Evolutionary conservation across 2,329 filamentous ascomycete genomes (phyloP).

Genomic region (Xylaria arbuscula): DNA sequence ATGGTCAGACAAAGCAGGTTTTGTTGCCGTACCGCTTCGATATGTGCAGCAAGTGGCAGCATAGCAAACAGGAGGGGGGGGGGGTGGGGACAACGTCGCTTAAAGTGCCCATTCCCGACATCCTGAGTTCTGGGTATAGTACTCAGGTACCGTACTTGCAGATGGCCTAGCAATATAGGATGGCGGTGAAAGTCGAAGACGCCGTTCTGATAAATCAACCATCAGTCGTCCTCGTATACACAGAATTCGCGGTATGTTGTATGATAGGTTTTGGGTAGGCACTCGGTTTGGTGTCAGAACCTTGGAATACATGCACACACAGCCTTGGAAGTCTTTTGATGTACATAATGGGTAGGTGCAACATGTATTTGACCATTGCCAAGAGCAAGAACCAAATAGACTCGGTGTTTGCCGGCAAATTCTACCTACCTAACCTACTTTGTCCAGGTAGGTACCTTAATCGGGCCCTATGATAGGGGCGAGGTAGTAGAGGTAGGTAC

Average conservation of each 20-base stretch:
- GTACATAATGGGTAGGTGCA: background rate
- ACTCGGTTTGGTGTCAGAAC: too few species aligned
- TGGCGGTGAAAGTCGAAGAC: slow-evolving; percentile 12
- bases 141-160: too few species aligned
- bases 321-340: background rate
- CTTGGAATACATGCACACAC: too few species aligned
- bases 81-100: slow-evolving; percentile 17
- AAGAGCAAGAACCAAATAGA: too few species aligned
- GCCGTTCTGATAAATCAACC: too few species aligned
- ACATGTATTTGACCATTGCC: background rate
- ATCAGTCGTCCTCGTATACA: slow-evolving; percentile 4
- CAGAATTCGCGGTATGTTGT: background rate
- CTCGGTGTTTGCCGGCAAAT: too few species aligned
- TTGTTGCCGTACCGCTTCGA: slow-evolving; percentile 7
- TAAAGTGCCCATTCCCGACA: slow-evolving; percentile 23
- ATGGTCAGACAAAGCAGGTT: slow-evolving; percentile 17
- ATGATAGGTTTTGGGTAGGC: too few species aligned
- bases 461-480: background rate
- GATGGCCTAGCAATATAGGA: background rate
- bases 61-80: slow-evolving; percentile 10
- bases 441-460: background rate
- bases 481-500: background rate
- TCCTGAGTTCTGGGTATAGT: too few species aligned
- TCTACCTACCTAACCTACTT: background rate
- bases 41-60: slow-evolving; percentile 4